Evolutionary conservation across 192 early-diverging fungal species (phyloP), one percentile per base, ranked within the genome.

Genomic region (Mortierella claussenii): DNA sequence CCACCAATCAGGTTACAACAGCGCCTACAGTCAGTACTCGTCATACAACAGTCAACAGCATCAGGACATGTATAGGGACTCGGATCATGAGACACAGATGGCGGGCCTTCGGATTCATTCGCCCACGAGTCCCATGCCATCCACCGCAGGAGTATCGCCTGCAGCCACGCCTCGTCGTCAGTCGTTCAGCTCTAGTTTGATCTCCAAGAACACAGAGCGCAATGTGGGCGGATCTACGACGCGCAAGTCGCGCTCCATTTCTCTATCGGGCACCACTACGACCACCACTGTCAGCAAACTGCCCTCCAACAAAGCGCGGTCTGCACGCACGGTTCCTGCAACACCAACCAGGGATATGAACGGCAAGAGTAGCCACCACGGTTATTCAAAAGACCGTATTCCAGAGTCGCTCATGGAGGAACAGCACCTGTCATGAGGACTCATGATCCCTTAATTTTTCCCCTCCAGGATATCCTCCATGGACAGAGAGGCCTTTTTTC

Each of bases 41-140:
- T 36, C 66, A 1, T 59, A 70, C 28, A 43, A 43, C 24, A 28
- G 48, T 3, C 61, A 69, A 10, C 52, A 42, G 23, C 50, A 75
- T 18, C 54, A 48, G 6, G 59, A 55, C 36, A 51, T 50, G 46
- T 55, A 71, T 24, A 46, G 64, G n/a, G 68, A 66, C 10, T 68
- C 65, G 56, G 68, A 79, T 18, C 78, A 79, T 21, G 67, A 79
- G 37, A 67, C 73, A 4, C 70, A 65, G 21, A 60, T 76, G 64
- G 73, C 73, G 3, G 73, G 64, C 26, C 36, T 76, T 15, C 73
- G 64, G 5, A 76, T 76, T 21, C 73, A 76, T 31, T 76, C 73
- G 36, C 73, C 73, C 21, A 37, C 47, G 15, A 76, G 71, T 36
- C 76, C 65, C 13, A 51, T 47, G 46, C 69, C 40, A 26, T 69